These are phyloP conservation scores for Rhodofomes roseus DNA, from an alignment of 1,284 basidiomycete genomes.

Conservation along the genomic window DNA sequence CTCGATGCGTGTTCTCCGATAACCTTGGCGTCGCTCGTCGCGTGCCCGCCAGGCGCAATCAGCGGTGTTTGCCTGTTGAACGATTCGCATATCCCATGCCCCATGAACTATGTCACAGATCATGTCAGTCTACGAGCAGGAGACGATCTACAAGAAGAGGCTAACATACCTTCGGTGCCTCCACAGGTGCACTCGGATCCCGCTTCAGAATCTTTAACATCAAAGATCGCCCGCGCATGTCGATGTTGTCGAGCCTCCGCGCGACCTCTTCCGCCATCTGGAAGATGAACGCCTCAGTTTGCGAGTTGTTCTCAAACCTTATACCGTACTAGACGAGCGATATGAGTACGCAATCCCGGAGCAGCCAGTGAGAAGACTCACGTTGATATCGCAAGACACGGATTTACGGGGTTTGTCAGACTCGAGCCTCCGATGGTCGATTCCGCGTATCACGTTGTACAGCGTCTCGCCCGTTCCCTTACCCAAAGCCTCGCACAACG, in stretches of 20 bases:
- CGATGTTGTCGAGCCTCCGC: constrained; percentile 61
- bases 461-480: constrained; percentile 81
- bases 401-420: constrained; percentile 83
- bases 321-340: constrained; percentile 77
- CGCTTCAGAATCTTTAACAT: constrained; percentile 90
- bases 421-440: constrained; percentile 79
- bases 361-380: constrained; percentile 37
- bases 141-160: background rate
- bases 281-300: constrained; percentile 76
- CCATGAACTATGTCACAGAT: constrained; percentile 68
- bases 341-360: constrained; percentile 8
- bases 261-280: constrained; percentile 79
- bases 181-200: constrained; percentile 81
- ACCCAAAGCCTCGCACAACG: constrained; percentile 75
- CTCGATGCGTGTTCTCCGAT: constrained; percentile 82
- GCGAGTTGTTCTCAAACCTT: constrained; percentile 79
- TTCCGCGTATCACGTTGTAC: constrained; percentile 80
- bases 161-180: constrained; percentile 84
- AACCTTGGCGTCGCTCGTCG: constrained; percentile 69
- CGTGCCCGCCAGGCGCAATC: constrained; percentile 52
- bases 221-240: constrained; percentile 68
- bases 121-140: background rate
- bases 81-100: constrained; percentile 85
- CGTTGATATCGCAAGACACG: constrained; percentile 90
- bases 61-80: constrained; percentile 75